These are phyloP conservation scores for Chrysoporthe puriensis DNA, from an alignment of 2,329 filamentous ascomycete species.

Conservation along the genomic window DNA sequence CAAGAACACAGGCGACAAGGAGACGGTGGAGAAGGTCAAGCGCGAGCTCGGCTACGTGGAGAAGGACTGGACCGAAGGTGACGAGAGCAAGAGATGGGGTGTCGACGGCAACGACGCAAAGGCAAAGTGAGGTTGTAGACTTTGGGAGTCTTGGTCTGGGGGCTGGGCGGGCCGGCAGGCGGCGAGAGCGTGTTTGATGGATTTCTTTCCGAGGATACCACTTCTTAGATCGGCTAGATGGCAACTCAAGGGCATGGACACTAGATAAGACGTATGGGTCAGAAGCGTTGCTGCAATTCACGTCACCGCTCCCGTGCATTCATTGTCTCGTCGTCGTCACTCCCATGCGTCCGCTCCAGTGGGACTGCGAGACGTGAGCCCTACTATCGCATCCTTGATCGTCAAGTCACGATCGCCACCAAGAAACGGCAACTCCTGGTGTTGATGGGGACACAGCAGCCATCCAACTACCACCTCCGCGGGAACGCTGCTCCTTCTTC, in stretches of 20 bases:
- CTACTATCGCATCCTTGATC: too few species aligned
- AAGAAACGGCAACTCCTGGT: too few species aligned
- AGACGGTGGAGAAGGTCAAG: conserved; percentile 82
- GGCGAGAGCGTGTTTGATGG: conserved; percentile 10
- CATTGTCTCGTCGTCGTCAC: too few species aligned
- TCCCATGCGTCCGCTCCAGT: too few species aligned
- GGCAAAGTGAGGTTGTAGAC: conserved; percentile 1
- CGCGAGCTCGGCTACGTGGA: conserved; percentile 83
- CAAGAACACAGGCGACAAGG: conserved; percentile 91
- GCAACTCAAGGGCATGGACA: background rate
- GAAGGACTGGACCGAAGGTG: conserved; percentile 78
- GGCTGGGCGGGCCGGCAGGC: background rate
- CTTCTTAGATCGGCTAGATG: conserved; percentile 25
- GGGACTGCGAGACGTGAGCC: too few species aligned
- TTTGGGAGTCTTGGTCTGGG: background rate
- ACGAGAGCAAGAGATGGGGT: conserved; percentile 85
- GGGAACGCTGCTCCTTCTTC: too few species aligned
- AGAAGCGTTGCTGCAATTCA: background rate
- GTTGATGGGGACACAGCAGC: too few species aligned
- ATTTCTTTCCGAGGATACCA: conserved; percentile 25
- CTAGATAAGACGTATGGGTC: background rate
- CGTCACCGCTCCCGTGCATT: background rate
- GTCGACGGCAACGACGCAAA: conserved; percentile 44
- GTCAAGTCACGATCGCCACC: too few species aligned
- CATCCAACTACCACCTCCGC: too few species aligned